phyloP scores from a whole-genome alignment of 495 filamentous ascomycete genomes.

The Aspergillus egyptiacus region DNA sequence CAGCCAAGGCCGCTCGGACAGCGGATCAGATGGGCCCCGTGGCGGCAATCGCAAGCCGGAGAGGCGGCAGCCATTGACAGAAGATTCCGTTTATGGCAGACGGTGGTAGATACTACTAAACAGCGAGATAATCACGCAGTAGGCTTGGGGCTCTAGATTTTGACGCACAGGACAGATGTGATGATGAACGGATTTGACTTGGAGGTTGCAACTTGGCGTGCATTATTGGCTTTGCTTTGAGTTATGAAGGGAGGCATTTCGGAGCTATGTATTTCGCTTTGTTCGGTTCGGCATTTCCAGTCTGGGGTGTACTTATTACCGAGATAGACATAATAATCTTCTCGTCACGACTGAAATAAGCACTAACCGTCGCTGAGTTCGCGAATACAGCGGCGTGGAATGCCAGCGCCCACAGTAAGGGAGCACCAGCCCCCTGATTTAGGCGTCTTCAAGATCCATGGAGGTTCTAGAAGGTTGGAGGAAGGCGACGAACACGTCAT shows the following conservation, averaged over 20 bases:
- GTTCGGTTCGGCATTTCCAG: not conserved
- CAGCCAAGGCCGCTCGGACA: slow-evolving; percentile 2
- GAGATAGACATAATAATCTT: not conserved
- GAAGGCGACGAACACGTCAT: slow-evolving; percentile 1
- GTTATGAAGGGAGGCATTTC: not conserved
- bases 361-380: too few relatives aligned
- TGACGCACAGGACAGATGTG: not conserved
- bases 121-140: not conserved
- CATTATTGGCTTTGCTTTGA: not conserved
- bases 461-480: slow-evolving; percentile 2
- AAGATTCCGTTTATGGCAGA: slow-evolving; percentile 42
- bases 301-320: not conserved
- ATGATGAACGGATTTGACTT: too few relatives aligned
- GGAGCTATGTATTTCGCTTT: not conserved
- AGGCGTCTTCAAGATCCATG: not conserved
- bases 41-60: slow-evolving; percentile 24
- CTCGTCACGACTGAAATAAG: too few relatives aligned
- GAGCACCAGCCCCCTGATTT: not conserved
- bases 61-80: slow-evolving; percentile 22
- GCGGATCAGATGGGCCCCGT: slow-evolving; percentile 21
- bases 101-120: slow-evolving; percentile 30
- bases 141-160: not conserved
- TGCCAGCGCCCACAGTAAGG: too few relatives aligned
- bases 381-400: too few relatives aligned
- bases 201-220: not conserved